These are phyloP conservation scores for Suillus spraguei DNA, from an alignment of 768 basidiomycete species.

Conservation along the genomic window DNA sequence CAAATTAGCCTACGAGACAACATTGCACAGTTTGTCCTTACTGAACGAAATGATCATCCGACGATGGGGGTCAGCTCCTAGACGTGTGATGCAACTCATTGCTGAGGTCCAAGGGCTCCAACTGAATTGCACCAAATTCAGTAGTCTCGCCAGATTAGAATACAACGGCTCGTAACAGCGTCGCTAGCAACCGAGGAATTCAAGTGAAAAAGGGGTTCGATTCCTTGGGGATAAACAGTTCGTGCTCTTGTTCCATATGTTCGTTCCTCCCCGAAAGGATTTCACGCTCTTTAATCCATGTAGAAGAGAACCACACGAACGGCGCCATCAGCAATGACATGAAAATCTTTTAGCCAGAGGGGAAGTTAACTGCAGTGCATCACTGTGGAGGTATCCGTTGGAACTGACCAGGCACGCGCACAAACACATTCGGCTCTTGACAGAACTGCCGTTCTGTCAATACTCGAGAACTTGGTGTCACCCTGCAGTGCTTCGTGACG, in stretches of 20 bases:
- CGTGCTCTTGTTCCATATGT: background rate
- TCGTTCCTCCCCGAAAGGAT: background rate
- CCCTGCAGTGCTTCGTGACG: conserved; percentile 1
- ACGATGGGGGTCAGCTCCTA: background rate
- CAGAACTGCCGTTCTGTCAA: background rate
- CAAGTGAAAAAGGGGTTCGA: background rate
- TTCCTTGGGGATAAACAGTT: background rate
- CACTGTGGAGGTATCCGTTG: background rate
- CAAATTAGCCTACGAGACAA: background rate
- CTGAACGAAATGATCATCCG: background rate
- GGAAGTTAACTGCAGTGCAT: background rate
- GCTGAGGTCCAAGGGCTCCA: background rate
- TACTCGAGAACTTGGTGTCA: background rate
- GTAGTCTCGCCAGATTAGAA: background rate
- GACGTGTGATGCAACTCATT: background rate
- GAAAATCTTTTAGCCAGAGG: background rate
- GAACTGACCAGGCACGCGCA: background rate
- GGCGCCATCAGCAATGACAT: background rate
- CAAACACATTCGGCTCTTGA: background rate
- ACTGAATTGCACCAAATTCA: background rate
- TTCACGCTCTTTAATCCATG: background rate
- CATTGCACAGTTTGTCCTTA: background rate
- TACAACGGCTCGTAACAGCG: background rate
- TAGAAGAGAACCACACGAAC: background rate
- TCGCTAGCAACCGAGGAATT: background rate